Evolutionary conservation across 2,329 filamentous ascomycete genomes (phyloP).

Genomic region (Fusarium papillatum): DNA sequence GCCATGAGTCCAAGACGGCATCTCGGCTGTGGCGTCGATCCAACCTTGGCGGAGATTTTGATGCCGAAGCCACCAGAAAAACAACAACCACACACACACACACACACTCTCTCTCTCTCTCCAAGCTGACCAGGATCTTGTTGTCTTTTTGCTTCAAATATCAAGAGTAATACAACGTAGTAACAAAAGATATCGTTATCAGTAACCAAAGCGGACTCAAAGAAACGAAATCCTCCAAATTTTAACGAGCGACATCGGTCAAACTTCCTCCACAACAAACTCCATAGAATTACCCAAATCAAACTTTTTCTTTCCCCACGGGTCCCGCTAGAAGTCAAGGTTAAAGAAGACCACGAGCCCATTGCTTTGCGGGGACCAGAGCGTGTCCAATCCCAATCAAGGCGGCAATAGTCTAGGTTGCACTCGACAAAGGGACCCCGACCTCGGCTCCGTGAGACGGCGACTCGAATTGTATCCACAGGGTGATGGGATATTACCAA

Average conservation of each 20-base stretch:
- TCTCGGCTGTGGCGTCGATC: constrained; percentile 33
- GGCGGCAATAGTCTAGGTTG: constrained; percentile 4
- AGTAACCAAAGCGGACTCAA: no score
- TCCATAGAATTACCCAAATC: constrained; percentile 4
- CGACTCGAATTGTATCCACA: constrained; percentile 14
- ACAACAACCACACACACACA: not conserved
- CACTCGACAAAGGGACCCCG: constrained; percentile 13
- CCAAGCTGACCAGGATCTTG: not conserved
- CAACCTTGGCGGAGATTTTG: not conserved
- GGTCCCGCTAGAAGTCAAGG: constrained; percentile 5
- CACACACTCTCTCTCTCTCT: no score
- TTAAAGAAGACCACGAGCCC: constrained; percentile 20
- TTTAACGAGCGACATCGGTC: constrained; percentile 34
- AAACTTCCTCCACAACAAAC: constrained; percentile 1
- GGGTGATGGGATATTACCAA: constrained; percentile 17
- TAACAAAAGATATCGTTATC: not conserved
- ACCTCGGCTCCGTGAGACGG: constrained; percentile 33
- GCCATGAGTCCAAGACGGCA: constrained; percentile 18
- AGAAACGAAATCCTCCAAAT: no score
- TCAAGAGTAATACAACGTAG: not conserved
- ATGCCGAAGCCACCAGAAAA: not conserved
- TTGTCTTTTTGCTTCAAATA: not conserved
- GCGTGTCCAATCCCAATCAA: not conserved
- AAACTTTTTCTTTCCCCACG: constrained; percentile 7
- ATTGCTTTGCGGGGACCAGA: constrained; percentile 22